Evolutionary conservation across 2,329 filamentous ascomycete species (phyloP), one percentile per base, ranked within the genome.

Genomic region (Phyllosticta capitalensis): DNA sequence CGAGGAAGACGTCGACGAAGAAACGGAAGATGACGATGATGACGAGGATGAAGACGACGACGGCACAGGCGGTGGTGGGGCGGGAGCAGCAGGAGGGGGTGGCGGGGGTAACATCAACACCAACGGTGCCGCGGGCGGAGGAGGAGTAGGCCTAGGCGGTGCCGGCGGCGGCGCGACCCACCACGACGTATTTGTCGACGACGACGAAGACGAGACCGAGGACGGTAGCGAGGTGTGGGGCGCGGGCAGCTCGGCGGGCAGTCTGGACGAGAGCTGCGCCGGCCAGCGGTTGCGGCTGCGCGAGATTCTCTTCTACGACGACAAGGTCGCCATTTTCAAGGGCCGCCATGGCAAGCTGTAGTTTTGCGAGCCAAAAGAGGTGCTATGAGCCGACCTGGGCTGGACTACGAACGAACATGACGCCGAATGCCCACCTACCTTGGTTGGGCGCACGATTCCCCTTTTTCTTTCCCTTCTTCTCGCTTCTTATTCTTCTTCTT

Each of bases 221-320:
- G 76, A 78, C 45, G 80, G 79, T 21, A 59, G 58, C 22, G 38
- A 45, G 7, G 38, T 45, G 12, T 45, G 38, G 38, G 38, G 38
- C 38, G 14, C 14, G 17, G 38, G 38, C 38, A 45, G 38, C 17
- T 45, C 38, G 17, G 38, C 38, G 7, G 38, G 38, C 38, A 45
- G 38, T n/a, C 38, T 45, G 14, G 79, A 79, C 20, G 75, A 76
- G 5, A 74, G 77, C 17, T 71, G 75, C 48, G 73, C 70, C 75
- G 80, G 65, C 5, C 69, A 74, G 28, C 79, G 79, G 63, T 78
- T 92, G 61, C 80, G 84, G 58, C 75, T 92, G 64, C 78, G 88
- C 62, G 88, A 92, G 76, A 92, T 94, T 63, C 72, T 92, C 63
- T 92, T 90, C 72, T 92, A 90, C 67, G 89, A 92, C 69, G 89